phyloP scores from a whole-genome alignment of 2,329 filamentous ascomycete genomes.

The Xylariomycetidae sp. region DNA sequence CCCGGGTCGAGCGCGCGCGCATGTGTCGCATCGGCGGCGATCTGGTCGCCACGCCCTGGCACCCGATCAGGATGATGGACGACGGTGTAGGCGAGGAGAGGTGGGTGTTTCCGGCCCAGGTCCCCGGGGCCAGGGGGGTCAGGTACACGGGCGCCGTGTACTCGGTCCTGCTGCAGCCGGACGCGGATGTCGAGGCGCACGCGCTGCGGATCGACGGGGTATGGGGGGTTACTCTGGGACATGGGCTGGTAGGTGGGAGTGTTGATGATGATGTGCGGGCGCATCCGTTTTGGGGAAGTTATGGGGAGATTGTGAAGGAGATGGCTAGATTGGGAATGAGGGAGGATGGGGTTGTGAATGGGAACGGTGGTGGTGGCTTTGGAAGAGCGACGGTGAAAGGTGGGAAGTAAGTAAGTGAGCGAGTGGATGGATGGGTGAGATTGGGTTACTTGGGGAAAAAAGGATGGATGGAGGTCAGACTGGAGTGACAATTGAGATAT shows the following conservation, averaged over 20 bases:
- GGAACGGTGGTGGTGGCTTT: constrained; percentile 28
- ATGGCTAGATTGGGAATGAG: constrained; percentile 32
- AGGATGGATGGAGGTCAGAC: too few relatives aligned
- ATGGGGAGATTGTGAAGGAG: constrained; percentile 35
- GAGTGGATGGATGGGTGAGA: too few relatives aligned
- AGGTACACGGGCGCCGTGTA: constrained; percentile 50
- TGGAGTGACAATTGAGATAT: too few relatives aligned
- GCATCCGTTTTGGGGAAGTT: constrained; percentile 53
- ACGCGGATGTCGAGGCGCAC: constrained; percentile 40
- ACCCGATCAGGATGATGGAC: constrained; percentile 43
- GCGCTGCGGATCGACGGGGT: constrained; percentile 41
- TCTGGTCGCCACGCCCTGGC: constrained; percentile 55
- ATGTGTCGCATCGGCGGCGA: constrained; percentile 43
- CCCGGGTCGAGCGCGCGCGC: constrained; percentile 31
- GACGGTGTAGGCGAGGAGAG: too few relatives aligned
- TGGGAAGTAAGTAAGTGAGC: too few relatives aligned
- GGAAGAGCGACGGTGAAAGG: constrained; percentile 34
- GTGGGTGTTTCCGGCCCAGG: constrained; percentile 46
- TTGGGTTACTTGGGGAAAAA: too few relatives aligned
- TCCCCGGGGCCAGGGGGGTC: constrained; percentile 26
- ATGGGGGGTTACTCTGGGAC: constrained; percentile 56
- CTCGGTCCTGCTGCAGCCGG: constrained; percentile 50
- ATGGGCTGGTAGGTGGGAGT: constrained; percentile 42
- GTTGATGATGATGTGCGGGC: constrained; percentile 42
- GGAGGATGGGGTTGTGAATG: constrained; percentile 32